Percentiles rank a stretch among this genome's conserved stretches.
Evolutionary conservation across 2,329 filamentous ascomycete species (phyloP).

Genomic region (Berkeleyomyces rouxiae): DNA sequence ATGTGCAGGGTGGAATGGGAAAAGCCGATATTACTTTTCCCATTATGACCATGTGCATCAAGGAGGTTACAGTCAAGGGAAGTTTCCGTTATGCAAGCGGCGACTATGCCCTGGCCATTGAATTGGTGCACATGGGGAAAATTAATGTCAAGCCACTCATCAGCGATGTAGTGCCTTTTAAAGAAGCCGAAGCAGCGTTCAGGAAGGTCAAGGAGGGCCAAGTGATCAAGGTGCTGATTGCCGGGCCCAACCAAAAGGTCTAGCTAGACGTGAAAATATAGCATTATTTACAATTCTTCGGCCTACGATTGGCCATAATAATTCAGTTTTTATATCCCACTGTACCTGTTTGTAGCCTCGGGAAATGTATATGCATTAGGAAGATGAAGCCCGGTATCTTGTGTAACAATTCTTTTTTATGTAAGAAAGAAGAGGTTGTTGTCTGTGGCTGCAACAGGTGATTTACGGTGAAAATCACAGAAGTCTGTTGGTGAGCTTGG

Average conservation of each 20-base stretch:
- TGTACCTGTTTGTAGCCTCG: too few relatives aligned
- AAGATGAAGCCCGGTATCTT: background rate
- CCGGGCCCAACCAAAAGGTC: constrained; percentile 42
- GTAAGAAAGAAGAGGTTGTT: too few relatives aligned
- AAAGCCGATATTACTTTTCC: constrained; percentile 76
- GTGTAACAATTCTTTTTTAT: background rate
- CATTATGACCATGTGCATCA: constrained; percentile 75
- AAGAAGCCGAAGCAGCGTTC: constrained; percentile 73
- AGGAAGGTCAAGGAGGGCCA: constrained; percentile 71
- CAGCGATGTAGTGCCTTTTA: constrained; percentile 59
- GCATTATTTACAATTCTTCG: background rate
- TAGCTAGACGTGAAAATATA: background rate
- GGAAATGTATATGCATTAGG: background rate
- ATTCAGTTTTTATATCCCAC: too few relatives aligned
- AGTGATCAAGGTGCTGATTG: constrained; percentile 54
- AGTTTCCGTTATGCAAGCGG: constrained; percentile 81
- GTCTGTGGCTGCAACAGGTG: too few relatives aligned
- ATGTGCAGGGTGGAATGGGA: constrained; percentile 84
- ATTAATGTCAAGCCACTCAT: constrained; percentile 74
- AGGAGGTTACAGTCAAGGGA: constrained; percentile 75
- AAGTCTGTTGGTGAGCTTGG: background rate
- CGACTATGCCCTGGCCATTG: constrained; percentile 72
- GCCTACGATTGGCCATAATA: too few relatives aligned
- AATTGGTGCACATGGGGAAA: constrained; percentile 54
- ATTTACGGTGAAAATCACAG: too few relatives aligned